Evolutionary conservation across 345 rosid genomes (phyloP).

Genomic region (sweet orange (Citrus sinensis)): DNA sequence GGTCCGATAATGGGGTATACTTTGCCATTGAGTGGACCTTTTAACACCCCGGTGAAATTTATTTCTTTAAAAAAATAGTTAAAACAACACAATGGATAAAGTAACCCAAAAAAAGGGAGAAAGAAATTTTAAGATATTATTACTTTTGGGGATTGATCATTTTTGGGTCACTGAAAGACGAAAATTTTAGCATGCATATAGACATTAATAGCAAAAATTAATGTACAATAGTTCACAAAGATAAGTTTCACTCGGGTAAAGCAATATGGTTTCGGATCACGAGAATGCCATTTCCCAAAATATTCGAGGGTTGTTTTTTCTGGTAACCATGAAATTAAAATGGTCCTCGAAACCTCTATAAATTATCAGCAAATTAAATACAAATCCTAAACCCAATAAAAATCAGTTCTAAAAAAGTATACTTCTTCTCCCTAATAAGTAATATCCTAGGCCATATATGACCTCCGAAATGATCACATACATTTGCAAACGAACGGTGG

Average conservation of each 20-base stretch:
- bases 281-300: constrained; percentile 17
- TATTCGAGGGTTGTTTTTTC: constrained; percentile 4
- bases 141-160: too few species aligned
- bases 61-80: too few species aligned
- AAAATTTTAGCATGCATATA: too few species aligned
- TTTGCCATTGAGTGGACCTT: too few species aligned
- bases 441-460: constrained; percentile 5
- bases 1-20: too few species aligned
- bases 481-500: constrained; percentile 61
- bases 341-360: neutral
- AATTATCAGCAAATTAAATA: neutral
- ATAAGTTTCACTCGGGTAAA: neutral
- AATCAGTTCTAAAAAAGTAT: neutral
- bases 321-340: constrained; percentile 10
- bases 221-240: neutral
- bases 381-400: neutral
- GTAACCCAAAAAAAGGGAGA: too few species aligned
- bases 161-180: too few species aligned
- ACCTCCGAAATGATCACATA: constrained; percentile 24
- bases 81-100: too few species aligned
- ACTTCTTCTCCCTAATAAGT: neutral
- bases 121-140: too few species aligned
- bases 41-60: too few species aligned
- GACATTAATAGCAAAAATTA: too few species aligned
- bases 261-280: constrained; percentile 1